Conservation (phyloP, 129 eudicot species). For the Glebionis coronaria region DNA sequence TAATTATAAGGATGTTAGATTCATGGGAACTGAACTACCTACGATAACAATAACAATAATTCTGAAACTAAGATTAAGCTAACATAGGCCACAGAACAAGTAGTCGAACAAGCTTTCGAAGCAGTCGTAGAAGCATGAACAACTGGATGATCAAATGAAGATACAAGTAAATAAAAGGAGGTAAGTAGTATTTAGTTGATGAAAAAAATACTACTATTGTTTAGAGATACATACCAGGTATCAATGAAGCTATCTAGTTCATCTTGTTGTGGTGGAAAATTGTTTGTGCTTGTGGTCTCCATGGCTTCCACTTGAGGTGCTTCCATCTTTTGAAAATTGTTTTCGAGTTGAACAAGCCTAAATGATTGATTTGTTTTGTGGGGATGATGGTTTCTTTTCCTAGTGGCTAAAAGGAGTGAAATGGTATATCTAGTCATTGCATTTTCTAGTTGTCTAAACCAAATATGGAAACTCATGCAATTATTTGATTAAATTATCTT, state of each 20-base stretch:
- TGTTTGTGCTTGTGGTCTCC: constrained; percentile 31
- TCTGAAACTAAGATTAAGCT: constrained; percentile 6
- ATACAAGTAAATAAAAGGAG: neutral
- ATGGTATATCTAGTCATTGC: constrained; percentile 13
- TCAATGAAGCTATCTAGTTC: constrained; percentile 42
- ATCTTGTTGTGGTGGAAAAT: constrained; percentile 46
- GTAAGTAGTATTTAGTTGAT: neutral
- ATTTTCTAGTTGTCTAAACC: neutral
- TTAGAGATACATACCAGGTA: constrained; percentile 37
- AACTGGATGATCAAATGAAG: constrained; percentile 37
- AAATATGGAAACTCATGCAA: neutral
- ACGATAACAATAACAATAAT: neutral
- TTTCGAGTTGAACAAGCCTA: neutral
- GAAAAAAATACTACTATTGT: neutral
- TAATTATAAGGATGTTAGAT: neutral
- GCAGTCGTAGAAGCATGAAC: constrained; percentile 75
- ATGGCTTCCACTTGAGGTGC: constrained; percentile 64
- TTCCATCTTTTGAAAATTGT: constrained; percentile 38
- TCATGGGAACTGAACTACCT: neutral
- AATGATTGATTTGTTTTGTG: constrained; percentile 3
- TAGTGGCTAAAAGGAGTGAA: constrained; percentile 18
- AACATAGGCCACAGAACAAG: constrained; percentile 61
- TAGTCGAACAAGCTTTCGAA: constrained; percentile 53
- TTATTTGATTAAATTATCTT: too few relatives aligned
- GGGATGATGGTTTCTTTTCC: constrained; percentile 5